Evolutionary conservation across 2,329 filamentous ascomycete species (phyloP), one percentile per base, ranked within the genome.

Genomic region (Paraconiothyrium sp.): DNA sequence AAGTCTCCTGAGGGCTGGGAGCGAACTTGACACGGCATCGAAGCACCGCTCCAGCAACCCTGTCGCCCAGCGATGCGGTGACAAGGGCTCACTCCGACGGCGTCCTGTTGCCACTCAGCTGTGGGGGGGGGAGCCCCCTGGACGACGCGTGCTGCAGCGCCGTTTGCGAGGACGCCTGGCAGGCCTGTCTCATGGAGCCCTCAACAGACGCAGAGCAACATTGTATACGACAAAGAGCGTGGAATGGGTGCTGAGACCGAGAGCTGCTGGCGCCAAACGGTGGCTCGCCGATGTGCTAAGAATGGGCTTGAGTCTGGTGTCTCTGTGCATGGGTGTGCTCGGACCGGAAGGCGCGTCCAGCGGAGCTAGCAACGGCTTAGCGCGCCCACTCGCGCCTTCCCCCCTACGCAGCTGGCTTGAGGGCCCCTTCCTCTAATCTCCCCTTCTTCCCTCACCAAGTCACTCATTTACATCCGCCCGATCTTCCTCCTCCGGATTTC

Each of bases 401-500:
- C 48, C 71, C 71, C 69, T 67, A 64, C 57, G 62, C 62, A 57
- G 54, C 59, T 63, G 66, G 68, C 72, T 71, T 71, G 67, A 71
- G 67, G 64, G 66, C 68, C 67, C 65, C 66, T 70, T 70, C 71
- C 68, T 68, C 72, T 76, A 73, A 76, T 74, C 68, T 72, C 73
- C 69, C 71, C 66, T 69, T 72, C 66, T 59, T 69, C 65, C 67
- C 69, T 71, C 66, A 64, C 56, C 55, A 72, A 72, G 69, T 73
- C 72, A 65, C 67, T 74, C 75, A 72, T 76, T 72, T 73, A 72
- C 74, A 72, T 66, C 72, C 73, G 71, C 64, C 69, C 70, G 70
- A 68, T 71, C 67, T 73, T 41, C 72, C 72, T 69, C 68, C 59
- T 68, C 64, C 69, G 71, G 72, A 74, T 71, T 68, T 72, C 68